Conservation (phyloP, 495 filamentous ascomycete genomes). For the Penicillium atrosanguineum region DNA sequence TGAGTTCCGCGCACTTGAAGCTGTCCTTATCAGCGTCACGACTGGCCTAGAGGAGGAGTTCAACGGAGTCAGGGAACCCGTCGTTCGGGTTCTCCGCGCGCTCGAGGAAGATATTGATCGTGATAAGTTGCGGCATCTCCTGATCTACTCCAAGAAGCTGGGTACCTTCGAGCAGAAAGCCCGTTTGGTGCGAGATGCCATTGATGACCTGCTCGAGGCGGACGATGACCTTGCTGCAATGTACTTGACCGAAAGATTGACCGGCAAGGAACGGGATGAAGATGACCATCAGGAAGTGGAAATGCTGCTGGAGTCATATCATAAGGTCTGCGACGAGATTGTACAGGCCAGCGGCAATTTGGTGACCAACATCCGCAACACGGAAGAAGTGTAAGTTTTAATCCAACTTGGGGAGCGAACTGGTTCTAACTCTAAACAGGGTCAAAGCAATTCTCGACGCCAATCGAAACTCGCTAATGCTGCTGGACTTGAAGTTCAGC, state of each 20-base stretch:
- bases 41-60: conserved; percentile 89
- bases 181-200: conserved; percentile 87
- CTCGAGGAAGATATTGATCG: conserved; percentile 96
- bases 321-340: conserved; percentile 97
- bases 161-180: conserved; percentile 98
- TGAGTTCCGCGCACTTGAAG: conserved; percentile 60
- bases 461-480: conserved; percentile 98
- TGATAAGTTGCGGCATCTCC: conserved; percentile 83
- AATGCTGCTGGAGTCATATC: conserved; percentile 93
- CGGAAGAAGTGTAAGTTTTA: conserved; percentile 85
- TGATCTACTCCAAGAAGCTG: conserved; percentile 91
- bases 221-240: conserved; percentile 94
- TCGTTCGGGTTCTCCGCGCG: conserved; percentile 81
- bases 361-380: conserved; percentile 94
- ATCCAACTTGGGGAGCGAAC: background rate
- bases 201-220: conserved; percentile 95
- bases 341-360: conserved; percentile 91
- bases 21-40: conserved; percentile 64
- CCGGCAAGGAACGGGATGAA: conserved; percentile 69
- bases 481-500: conserved; percentile 93
- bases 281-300: conserved; percentile 96
- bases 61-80: conserved; percentile 85
- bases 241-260: conserved; percentile 86
- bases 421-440: conserved; percentile 40
- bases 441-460: conserved; percentile 95